These are phyloP conservation scores for Huntiella omanensis DNA, from an alignment of 2,329 filamentous ascomycete species.

Conservation along the genomic window DNA sequence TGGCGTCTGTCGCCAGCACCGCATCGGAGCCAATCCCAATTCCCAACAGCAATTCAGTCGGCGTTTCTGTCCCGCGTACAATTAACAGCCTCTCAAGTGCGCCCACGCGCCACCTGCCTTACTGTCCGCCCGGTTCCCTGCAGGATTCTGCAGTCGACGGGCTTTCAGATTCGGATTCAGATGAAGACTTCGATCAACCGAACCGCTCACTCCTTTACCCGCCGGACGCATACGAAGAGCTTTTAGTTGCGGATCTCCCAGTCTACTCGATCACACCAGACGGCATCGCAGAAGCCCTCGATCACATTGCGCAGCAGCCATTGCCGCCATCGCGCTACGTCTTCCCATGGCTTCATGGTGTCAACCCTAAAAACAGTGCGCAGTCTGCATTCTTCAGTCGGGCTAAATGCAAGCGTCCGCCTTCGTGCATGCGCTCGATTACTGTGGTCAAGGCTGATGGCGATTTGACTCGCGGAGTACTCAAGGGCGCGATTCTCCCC, in stretches of 20 bases:
- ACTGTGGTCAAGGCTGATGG: conserved; percentile 81
- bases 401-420: conserved; percentile 47
- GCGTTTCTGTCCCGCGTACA: conserved; percentile 3
- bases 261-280: conserved; percentile 56
- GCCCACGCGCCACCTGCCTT: conserved; percentile 6
- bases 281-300: conserved; percentile 52
- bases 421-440: conserved; percentile 56
- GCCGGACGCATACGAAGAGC: conserved; percentile 39
- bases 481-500: conserved; percentile 69
- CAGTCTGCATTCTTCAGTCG: conserved; percentile 80
- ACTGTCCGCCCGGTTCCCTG: conserved; percentile 7
- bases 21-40: not conserved
- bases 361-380: conserved; percentile 74
- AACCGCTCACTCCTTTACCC: conserved; percentile 54
- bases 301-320: conserved; percentile 59
- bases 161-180: conserved; percentile 21
- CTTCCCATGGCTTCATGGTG: conserved; percentile 90
- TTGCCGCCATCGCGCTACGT: conserved; percentile 70
- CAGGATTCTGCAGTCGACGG: not conserved
- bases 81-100: not conserved
- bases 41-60: not conserved
- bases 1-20: too few species aligned
- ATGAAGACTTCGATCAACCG: conserved; percentile 1
- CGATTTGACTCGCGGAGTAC: conserved; percentile 49
- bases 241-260: conserved; percentile 33